These are phyloP conservation scores for Trichomonas vaginalis DNA, from an alignment of 208 protist genomes.

Conservation along the genomic window DNA sequence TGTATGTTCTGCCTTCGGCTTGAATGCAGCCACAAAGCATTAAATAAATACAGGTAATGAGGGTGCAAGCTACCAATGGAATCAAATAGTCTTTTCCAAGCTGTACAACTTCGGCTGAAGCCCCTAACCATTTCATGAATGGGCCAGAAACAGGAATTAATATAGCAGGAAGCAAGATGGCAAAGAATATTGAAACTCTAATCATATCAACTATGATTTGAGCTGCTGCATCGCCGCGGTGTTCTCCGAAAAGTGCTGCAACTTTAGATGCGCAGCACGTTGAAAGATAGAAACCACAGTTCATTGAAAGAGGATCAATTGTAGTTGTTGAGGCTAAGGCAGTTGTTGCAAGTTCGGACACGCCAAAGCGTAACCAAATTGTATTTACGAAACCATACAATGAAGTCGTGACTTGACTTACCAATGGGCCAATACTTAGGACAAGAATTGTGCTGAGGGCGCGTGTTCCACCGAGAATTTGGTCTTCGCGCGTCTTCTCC, in stretches of 20 bases:
- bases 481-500: neutral
- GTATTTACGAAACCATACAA: neutral
- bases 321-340: neutral
- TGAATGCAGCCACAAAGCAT: neutral
- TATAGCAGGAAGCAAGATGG: neutral
- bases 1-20: neutral
- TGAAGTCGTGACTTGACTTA: neutral
- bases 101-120: neutral
- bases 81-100: neutral
- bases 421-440: neutral
- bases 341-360: neutral
- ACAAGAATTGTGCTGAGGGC: neutral
- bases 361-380: neutral
- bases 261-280: neutral
- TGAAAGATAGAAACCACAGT: neutral
- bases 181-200: neutral
- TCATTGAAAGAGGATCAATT: neutral
- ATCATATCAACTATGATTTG: neutral
- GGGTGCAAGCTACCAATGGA: neutral
- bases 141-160: neutral
- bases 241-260: neutral
- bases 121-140: neutral
- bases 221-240: neutral
- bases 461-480: neutral
- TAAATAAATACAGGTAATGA: neutral